Evolutionary conservation across 2,329 filamentous ascomycete genomes (phyloP), one percentile per base, ranked within the genome.

Genomic region (Trichophaea hybrida): DNA sequence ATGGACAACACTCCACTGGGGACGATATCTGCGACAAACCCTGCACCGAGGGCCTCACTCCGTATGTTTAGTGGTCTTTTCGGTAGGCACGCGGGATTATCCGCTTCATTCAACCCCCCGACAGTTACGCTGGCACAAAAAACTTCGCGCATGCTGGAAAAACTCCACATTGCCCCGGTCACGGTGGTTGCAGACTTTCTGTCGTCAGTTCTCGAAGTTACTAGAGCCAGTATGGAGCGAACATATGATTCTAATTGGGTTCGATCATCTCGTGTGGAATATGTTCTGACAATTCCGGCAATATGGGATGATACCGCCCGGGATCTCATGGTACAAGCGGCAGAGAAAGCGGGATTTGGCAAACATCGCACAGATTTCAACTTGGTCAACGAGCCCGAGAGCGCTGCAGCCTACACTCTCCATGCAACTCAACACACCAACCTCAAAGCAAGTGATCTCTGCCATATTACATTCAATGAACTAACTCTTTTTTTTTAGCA

Each of bases 301-400:
- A 85, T 91, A 4, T 93, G 87, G 87, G 86, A 82, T 24, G 87
- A 91, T 70, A 80, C 84, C 0, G 87, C 86, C 17, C 91, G 90
- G 74, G 86, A 88, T 70, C 85, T 85, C 4, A 91, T 86, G 1
- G 73, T 89, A 55, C 80, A 85, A 69, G 86, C 86, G 6, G 86
- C 86, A 6, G 83, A 89, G 73, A 76, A 81, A 61, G 87, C 86
- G 0, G 87, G 86, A 4, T 88, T 91, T 84, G 86, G 86, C 2
- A 77, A 53, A 10, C 59, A 59, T 31, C 60, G 61, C 24, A 51
- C 61, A 34, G 43, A 50, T 13, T 59, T 68, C 46, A 43, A 61
- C 10, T 57, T 69, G 44, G 66, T 69, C n/a, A 64, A 61, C 31
- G 66, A 68, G 56, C 63, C 63, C 10, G 67, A 68, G 55, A 65